A percentile compares a stretch with the other conserved stretches of the same genome.
Evolutionary conservation across 495 filamentous ascomycete genomes (phyloP).

Genomic region (Corynascus novoguineensis): DNA sequence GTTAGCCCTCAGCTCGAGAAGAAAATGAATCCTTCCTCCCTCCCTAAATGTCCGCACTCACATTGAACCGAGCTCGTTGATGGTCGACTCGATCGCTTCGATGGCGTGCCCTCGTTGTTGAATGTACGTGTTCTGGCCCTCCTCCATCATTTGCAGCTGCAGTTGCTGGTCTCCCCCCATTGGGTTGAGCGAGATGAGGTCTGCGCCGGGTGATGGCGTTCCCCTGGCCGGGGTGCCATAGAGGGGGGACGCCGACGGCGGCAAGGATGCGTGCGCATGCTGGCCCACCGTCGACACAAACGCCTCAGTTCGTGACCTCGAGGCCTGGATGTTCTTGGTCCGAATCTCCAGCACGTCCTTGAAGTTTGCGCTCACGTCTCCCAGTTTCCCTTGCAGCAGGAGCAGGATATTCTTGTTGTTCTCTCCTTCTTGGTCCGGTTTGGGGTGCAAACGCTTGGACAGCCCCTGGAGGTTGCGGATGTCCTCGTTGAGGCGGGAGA

Average conservation of each 20-base stretch:
- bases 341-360: constrained; percentile 95
- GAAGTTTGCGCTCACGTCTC: constrained; percentile 91
- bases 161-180: constrained; percentile 76
- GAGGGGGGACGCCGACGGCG: constrained; percentile 71
- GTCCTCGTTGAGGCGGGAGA: constrained; percentile 79
- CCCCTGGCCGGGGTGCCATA: constrained; percentile 73
- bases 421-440: constrained; percentile 82
- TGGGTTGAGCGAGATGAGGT: constrained; percentile 82
- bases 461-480: constrained; percentile 76
- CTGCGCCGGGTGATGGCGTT: constrained; percentile 52
- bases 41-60: constrained; percentile 14
- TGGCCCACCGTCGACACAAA: constrained; percentile 87
- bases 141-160: constrained; percentile 88
- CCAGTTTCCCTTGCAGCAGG: constrained; percentile 86
- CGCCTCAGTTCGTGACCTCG: constrained; percentile 84
- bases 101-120: constrained; percentile 92
- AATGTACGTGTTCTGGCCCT: constrained; percentile 85
- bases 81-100: constrained; percentile 93
- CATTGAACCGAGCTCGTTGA: constrained; percentile 88
- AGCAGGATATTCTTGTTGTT: constrained; percentile 97
- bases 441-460: constrained; percentile 61
- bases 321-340: constrained; percentile 97
- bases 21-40: no score
- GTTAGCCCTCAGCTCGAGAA: background rate
- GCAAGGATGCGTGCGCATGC: constrained; percentile 52